phyloP scores from a whole-genome alignment of 495 filamentous ascomycete species.

The Trypethelium eluteriae region DNA sequence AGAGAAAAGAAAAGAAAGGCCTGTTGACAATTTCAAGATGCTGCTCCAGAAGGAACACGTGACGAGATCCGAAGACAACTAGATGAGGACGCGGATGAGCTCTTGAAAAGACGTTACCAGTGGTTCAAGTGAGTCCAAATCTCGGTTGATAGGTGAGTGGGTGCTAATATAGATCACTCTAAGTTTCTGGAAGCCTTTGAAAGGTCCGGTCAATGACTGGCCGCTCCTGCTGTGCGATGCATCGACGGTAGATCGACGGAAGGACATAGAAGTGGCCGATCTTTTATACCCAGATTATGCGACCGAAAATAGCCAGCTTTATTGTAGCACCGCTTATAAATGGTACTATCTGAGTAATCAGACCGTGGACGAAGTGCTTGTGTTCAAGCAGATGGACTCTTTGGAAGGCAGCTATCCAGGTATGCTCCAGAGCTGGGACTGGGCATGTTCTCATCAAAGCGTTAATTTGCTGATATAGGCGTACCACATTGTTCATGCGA shows the following conservation, averaged over 20 bases:
- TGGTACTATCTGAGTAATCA: slow-evolving; percentile 4
- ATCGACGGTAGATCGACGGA: slow-evolving; percentile 6
- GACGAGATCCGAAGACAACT: slow-evolving; percentile 1
- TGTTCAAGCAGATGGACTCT: slow-evolving; percentile 13
- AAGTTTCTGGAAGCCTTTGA: slow-evolving; percentile 22
- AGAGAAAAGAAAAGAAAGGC: too few species aligned
- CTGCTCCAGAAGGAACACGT: not conserved
- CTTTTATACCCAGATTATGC: slow-evolving; percentile 15
- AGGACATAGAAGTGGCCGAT: slow-evolving; percentile 14
- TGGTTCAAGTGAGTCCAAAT: not conserved
- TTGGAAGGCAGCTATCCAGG: not conserved
- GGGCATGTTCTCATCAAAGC: not conserved
- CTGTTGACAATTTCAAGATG: not conserved
- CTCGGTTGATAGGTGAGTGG: not conserved
- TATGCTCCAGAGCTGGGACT: not conserved
- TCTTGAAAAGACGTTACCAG: not conserved
- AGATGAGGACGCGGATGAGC: not conserved
- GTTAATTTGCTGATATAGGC: not conserved
- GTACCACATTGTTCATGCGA: not conserved
- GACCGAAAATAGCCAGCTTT: slow-evolving; percentile 17
- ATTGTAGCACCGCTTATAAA: slow-evolving; percentile 1
- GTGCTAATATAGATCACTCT: slow-evolving; percentile 9
- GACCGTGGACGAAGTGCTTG: not conserved
- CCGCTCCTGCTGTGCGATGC: slow-evolving; percentile 17
- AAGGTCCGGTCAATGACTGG: slow-evolving; percentile 18